Conservation (phyloP, 305 asterid genomes). For the Fraxinus latifolia region DNA sequence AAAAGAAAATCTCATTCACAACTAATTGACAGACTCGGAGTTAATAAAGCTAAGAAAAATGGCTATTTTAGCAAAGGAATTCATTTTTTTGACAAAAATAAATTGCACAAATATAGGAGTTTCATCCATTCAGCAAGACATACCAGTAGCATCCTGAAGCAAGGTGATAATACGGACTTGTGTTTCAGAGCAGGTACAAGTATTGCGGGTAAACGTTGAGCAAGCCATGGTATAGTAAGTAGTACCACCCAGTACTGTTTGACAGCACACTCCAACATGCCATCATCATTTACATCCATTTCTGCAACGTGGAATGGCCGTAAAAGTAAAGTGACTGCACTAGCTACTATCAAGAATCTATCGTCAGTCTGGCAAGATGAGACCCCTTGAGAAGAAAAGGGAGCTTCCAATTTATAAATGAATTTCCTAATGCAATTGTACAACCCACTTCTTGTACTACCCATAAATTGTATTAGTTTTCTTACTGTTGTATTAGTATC, state of each 20-base stretch:
- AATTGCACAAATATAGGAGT: conserved; percentile 8
- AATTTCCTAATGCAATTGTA: conserved; percentile 64
- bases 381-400: conserved; percentile 42
- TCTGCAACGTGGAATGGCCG: conserved; percentile 69
- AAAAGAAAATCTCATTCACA: conserved; percentile 17
- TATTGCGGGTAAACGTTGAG: conserved; percentile 73
- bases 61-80: conserved; percentile 9
- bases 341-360: conserved; percentile 66
- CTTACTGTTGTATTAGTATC: conserved; percentile 56
- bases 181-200: conserved; percentile 88
- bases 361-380: conserved; percentile 56
- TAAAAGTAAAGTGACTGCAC: conserved; percentile 80
- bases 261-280: conserved; percentile 47
- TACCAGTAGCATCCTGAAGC: conserved; percentile 81
- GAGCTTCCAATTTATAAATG: conserved; percentile 55
- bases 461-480: conserved; percentile 58
- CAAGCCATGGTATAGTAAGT: conserved; percentile 86
- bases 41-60: not conserved
- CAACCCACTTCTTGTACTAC: conserved; percentile 56
- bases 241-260: conserved; percentile 65
- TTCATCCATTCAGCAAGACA: conserved; percentile 33
- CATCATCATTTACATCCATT: conserved; percentile 37
- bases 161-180: conserved; percentile 70
- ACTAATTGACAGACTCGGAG: conserved; percentile 1
- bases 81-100: not conserved